A percentile compares a stretch with the other conserved stretches of the same genome.
Conservation (phyloP, 2,329 filamentous ascomycete species). For the Fusarium coicis region DNA sequence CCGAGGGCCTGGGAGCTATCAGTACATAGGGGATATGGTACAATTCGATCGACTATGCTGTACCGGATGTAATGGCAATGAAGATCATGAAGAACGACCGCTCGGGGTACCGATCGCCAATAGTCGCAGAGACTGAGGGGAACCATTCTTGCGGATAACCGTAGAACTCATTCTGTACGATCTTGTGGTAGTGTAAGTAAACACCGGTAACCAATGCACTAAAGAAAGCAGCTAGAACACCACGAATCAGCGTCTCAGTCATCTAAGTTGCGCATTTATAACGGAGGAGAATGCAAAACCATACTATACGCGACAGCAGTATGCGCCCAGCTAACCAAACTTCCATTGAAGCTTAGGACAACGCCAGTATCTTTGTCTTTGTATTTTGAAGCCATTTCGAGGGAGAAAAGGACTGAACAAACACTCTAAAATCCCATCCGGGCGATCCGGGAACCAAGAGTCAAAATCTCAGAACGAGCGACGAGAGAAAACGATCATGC, state of each 20-base stretch:
- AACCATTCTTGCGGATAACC: slow-evolving; percentile 97
- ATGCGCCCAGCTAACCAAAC: slow-evolving; percentile 91
- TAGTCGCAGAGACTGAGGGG: slow-evolving; percentile 94
- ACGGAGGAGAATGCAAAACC: slow-evolving; percentile 44
- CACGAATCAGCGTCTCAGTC: slow-evolving; percentile 34
- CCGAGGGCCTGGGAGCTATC: slow-evolving; percentile 73
- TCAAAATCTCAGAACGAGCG: slow-evolving; percentile 29
- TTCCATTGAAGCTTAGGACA: slow-evolving; percentile 77
- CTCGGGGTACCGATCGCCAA: slow-evolving; percentile 96
- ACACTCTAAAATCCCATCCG: slow-evolving; percentile 46
- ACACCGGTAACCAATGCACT: slow-evolving; percentile 86
- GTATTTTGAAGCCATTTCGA: slow-evolving; percentile 58
- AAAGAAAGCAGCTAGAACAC: slow-evolving; percentile 77
- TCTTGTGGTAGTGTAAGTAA: slow-evolving; percentile 92
- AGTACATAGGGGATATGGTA: slow-evolving; percentile 11
- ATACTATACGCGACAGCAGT: slow-evolving; percentile 84
- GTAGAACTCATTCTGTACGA: slow-evolving; percentile 96
- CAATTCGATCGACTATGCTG: slow-evolving; percentile 28
- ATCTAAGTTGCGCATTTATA: neutral
- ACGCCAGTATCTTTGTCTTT: slow-evolving; percentile 74
- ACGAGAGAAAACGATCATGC: slow-evolving; percentile 23
- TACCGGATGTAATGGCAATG: slow-evolving; percentile 93
- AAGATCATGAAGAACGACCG: slow-evolving; percentile 97
- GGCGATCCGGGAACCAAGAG: slow-evolving; percentile 43
- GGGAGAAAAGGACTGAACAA: slow-evolving; percentile 33